Conservation (phyloP, 805 yeast genomes). For the Candida silvicultrix region DNA sequence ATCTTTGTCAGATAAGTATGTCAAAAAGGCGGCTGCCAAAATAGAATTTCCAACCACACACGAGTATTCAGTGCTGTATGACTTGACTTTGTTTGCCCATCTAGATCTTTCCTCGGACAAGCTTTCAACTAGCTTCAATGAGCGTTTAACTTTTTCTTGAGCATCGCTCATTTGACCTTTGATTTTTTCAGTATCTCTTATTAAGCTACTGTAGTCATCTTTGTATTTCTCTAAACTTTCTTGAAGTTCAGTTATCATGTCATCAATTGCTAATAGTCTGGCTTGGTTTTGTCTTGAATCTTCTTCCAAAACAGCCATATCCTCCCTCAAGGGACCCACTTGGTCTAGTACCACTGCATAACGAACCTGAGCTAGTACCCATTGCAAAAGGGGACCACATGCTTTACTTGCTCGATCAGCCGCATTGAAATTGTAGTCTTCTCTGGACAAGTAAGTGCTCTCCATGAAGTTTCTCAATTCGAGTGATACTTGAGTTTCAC, state of each 20-base stretch:
- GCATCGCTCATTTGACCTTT: conserved; percentile 66
- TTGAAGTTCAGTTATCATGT: conserved; percentile 75
- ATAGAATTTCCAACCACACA: conserved; percentile 59
- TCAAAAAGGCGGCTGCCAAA: conserved; percentile 52
- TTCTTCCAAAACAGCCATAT: conserved; percentile 52
- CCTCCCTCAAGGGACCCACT: conserved; percentile 68
- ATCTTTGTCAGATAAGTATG: conserved; percentile 56
- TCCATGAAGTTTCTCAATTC: conserved; percentile 54
- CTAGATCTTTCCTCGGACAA: conserved; percentile 62
- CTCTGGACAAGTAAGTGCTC: conserved; percentile 48
- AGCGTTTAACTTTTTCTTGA: conserved; percentile 52
- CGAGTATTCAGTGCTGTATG: conserved; percentile 39
- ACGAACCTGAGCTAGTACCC: conserved; percentile 89
- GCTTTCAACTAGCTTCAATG: conserved; percentile 54
- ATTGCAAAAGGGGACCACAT: conserved; percentile 83
- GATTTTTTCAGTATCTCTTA: conserved; percentile 71
- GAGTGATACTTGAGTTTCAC: conserved; percentile 47
- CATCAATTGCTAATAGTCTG: conserved; percentile 67
- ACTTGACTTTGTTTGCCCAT: conserved; percentile 60
- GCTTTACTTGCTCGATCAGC: conserved; percentile 91
- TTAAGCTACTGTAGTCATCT: conserved; percentile 60
- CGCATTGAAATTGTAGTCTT: conserved; percentile 61
- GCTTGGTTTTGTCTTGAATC: conserved; percentile 59
- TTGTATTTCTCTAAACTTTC: conserved; percentile 64
- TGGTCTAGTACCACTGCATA: conserved; percentile 65